These are phyloP conservation scores for Syzygium aqueum DNA, from an alignment of 345 rosid species.

Conservation along the genomic window DNA sequence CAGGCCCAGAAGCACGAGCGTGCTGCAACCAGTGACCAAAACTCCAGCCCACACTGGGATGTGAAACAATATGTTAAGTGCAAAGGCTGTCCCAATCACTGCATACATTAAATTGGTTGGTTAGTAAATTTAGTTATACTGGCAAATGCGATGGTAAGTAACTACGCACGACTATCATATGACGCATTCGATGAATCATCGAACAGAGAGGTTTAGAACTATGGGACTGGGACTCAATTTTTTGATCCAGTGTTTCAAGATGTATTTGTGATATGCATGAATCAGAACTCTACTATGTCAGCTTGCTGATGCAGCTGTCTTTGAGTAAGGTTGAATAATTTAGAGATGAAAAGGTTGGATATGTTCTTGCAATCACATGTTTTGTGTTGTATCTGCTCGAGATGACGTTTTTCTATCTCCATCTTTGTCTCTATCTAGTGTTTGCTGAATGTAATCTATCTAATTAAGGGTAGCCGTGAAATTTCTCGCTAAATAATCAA, in stretches of 20 bases:
- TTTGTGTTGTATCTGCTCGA: not conserved
- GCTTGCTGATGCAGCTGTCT: not conserved
- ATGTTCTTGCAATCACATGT: not conserved
- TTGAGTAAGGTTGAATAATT: not conserved
- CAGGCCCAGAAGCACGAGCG: slow-evolving; percentile 53
- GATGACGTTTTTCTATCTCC: too few species aligned
- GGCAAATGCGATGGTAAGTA: not conserved
- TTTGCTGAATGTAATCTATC: not conserved
- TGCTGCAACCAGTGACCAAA: slow-evolving; percentile 43
- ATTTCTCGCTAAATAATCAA: not conserved
- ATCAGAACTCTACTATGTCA: not conserved
- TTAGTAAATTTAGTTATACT: not conserved
- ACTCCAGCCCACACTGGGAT: slow-evolving; percentile 57
- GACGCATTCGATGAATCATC: not conserved
- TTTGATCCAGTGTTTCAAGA: not conserved
- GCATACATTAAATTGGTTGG: not conserved
- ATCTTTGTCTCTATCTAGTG: not conserved
- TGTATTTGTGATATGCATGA: not conserved
- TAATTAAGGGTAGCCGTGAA: not conserved
- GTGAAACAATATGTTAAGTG: slow-evolving; percentile 35
- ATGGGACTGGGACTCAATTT: not conserved
- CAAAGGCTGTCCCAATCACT: slow-evolving; percentile 70
- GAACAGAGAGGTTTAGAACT: not conserved
- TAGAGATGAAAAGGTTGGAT: not conserved
- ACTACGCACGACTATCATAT: not conserved